phyloP scores from a whole-genome alignment of 805 yeast genomes.

The Hanseniaspora vineae region DNA sequence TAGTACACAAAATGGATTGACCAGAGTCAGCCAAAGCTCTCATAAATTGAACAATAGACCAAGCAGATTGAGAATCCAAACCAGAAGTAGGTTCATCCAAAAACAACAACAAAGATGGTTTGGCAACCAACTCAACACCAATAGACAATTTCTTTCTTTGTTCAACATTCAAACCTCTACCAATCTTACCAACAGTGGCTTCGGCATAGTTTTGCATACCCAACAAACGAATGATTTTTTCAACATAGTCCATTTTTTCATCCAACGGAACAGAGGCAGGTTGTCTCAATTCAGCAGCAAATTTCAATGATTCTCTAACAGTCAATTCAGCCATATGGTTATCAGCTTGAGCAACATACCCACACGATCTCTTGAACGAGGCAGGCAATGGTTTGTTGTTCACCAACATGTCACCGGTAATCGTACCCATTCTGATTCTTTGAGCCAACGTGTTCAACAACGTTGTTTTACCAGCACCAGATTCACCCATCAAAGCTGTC shows the following conservation, averaged over 20 bases:
- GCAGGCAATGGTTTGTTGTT: slow-evolving; percentile 47
- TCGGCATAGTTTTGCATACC: slow-evolving; percentile 63
- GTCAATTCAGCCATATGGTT: slow-evolving; percentile 56
- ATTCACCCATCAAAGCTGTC: slow-evolving; percentile 76
- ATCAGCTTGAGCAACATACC: slow-evolving; percentile 76
- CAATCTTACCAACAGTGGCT: slow-evolving; percentile 69
- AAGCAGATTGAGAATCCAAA: slow-evolving; percentile 50
- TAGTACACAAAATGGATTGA: slow-evolving; percentile 64
- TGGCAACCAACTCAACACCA: slow-evolving; percentile 62
- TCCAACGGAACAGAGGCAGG: slow-evolving; percentile 39
- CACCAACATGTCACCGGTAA: slow-evolving; percentile 60
- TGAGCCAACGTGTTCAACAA: slow-evolving; percentile 60
- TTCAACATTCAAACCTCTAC: slow-evolving; percentile 59
- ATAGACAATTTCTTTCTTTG: slow-evolving; percentile 57
- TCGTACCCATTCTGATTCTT: slow-evolving; percentile 56
- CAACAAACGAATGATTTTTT: slow-evolving; percentile 48
- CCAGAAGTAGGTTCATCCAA: slow-evolving; percentile 70
- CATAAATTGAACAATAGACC: slow-evolving; percentile 59
- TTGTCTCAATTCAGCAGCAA: slow-evolving; percentile 63
- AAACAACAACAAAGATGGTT: slow-evolving; percentile 47
- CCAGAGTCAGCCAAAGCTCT: slow-evolving; percentile 58
- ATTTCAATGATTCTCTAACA: slow-evolving; percentile 61
- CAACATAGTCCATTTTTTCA: slow-evolving; percentile 59
- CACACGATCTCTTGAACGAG: slow-evolving; percentile 65
- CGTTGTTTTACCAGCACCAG: slow-evolving; percentile 83